Conservation (phyloP, 805 yeast genomes). For the Saccharomyces mikatae region DNA sequence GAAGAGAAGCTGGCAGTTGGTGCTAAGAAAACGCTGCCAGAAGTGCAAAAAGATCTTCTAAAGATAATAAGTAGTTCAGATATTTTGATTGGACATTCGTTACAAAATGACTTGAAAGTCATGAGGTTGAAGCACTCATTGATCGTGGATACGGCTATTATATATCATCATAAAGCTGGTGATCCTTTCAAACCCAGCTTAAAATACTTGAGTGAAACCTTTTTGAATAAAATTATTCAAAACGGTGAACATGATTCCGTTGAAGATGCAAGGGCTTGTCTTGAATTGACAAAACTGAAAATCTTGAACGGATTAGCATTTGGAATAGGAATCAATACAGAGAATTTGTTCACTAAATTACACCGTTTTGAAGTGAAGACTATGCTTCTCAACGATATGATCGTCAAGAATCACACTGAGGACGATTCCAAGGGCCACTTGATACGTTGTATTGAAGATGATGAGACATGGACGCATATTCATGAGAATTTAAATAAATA, state of each 20-base stretch:
- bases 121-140: constrained; percentile 62
- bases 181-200: constrained; percentile 75
- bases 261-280: constrained; percentile 76
- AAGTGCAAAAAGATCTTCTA: constrained; percentile 55
- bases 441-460: neutral
- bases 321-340: constrained; percentile 46
- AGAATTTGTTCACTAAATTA: constrained; percentile 36
- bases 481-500: neutral
- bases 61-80: constrained; percentile 48
- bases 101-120: constrained; percentile 73
- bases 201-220: constrained; percentile 55
- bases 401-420: constrained; percentile 11
- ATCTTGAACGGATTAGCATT: constrained; percentile 55
- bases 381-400: constrained; percentile 31
- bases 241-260: constrained; percentile 71
- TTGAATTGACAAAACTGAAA: constrained; percentile 67
- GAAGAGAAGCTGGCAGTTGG: constrained; percentile 46
- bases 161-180: constrained; percentile 76
- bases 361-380: constrained; percentile 18
- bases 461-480: neutral
- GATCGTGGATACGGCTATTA: constrained; percentile 72
- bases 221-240: constrained; percentile 57
- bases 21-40: constrained; percentile 57
- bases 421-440: neutral
- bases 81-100: constrained; percentile 79